Conservation (phyloP, 2,329 filamentous ascomycete species). For the Metarhizium brunneum region DNA sequence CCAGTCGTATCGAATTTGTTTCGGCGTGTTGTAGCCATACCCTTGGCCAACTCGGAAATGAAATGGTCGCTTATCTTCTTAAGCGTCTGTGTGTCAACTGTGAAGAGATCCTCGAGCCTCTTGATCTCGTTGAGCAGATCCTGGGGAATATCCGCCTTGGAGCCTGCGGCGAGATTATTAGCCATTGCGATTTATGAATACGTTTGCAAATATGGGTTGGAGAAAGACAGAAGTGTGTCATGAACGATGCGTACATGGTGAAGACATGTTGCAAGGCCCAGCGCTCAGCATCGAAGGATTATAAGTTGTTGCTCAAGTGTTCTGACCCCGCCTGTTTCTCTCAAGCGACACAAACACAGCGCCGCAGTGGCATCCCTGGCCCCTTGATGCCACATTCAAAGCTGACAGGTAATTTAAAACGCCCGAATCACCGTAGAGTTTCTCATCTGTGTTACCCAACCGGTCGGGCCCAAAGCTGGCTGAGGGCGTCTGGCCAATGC, state of each 20-base stretch:
- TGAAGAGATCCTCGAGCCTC: conserved; percentile 75
- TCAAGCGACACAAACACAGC: not conserved
- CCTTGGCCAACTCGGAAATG: conserved; percentile 77
- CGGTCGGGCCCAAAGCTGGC: not conserved
- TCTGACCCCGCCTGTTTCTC: not conserved
- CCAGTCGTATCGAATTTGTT: not conserved
- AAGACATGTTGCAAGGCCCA: not conserved
- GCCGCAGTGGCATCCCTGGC: not conserved
- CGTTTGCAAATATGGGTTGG: not conserved
- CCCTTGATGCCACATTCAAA: not conserved
- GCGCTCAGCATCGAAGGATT: not conserved
- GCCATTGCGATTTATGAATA: not conserved
- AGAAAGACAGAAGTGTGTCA: not conserved
- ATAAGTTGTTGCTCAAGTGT: not conserved
- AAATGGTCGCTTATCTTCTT: conserved; percentile 91
- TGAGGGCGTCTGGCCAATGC: not conserved
- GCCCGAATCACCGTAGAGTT: not conserved
- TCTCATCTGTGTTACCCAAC: not conserved
- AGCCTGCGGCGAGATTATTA: conserved; percentile 46
- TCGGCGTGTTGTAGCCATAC: conserved; percentile 28
- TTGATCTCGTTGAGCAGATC: conserved; percentile 73
- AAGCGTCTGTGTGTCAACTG: conserved; percentile 66
- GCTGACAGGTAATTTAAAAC: not conserved
- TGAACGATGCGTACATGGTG: not conserved
- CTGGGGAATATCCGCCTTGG: conserved; percentile 84